A percentile compares a stretch with the other conserved stretches of the same genome.
These are phyloP conservation scores for Vanderwaltozyma yarrowii DNA, from an alignment of 805 yeast genomes.

Conservation along the genomic window DNA sequence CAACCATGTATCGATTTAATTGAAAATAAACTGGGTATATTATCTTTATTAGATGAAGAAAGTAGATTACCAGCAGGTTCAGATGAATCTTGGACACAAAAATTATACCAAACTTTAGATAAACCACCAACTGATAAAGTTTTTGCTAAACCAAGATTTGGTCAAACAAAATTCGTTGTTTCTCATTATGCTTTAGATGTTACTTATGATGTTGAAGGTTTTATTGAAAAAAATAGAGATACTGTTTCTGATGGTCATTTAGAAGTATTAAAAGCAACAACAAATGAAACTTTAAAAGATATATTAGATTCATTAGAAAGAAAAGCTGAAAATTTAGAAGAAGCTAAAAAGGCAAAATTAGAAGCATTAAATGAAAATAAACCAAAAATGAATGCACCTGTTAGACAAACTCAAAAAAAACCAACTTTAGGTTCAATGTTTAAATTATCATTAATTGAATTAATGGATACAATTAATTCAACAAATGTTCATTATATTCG, in stretches of 20 bases:
- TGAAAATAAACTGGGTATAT: constrained; percentile 79
- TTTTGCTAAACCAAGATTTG: constrained; percentile 89
- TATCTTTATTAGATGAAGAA: constrained; percentile 87
- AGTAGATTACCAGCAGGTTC: constrained; percentile 88
- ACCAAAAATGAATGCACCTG: constrained; percentile 33
- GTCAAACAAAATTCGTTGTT: constrained; percentile 82
- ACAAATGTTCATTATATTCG: constrained; percentile 95
- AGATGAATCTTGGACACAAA: constrained; percentile 86
- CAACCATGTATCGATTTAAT: constrained; percentile 93
- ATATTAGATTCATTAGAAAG: constrained; percentile 58
- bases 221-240: constrained; percentile 93
- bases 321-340: constrained; percentile 37
- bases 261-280: constrained; percentile 65
- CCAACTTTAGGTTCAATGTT: constrained; percentile 94
- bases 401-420: constrained; percentile 48
- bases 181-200: constrained; percentile 94
- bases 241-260: constrained; percentile 94
- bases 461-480: constrained; percentile 86
- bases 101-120: constrained; percentile 76
- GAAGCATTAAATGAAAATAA: constrained; percentile 29
- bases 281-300: constrained; percentile 53
- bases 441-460: constrained; percentile 82
- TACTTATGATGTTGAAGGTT: constrained; percentile 83
- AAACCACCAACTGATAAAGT: constrained; percentile 66
- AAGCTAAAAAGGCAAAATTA: constrained; percentile 26